Evolutionary conservation across 2,329 filamentous ascomycete species (phyloP).

Genomic region (Chalaropsis thielavioides): DNA sequence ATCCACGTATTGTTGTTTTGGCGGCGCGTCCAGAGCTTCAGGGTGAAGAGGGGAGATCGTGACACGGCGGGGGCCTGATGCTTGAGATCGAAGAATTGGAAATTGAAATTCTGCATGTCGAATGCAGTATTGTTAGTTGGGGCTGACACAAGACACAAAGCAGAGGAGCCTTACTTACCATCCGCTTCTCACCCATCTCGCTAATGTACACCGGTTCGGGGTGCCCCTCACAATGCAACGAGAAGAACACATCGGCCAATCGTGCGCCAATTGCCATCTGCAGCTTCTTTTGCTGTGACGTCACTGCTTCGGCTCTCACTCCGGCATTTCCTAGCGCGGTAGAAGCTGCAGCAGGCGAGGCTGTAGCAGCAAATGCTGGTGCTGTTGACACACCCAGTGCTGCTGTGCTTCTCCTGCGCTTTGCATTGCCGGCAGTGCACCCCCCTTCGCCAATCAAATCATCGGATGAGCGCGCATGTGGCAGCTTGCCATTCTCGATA

Average conservation of each 20-base stretch:
- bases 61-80: slow-evolving; percentile 48
- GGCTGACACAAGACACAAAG: not conserved
- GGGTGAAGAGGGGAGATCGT: slow-evolving; percentile 46
- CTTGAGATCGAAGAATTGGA: slow-evolving; percentile 67
- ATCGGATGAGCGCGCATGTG: slow-evolving; percentile 42
- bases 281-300: slow-evolving; percentile 52
- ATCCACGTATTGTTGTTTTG: slow-evolving; percentile 37
- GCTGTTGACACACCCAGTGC: not conserved
- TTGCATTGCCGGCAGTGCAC: slow-evolving; percentile 19
- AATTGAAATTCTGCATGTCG: slow-evolving; percentile 58
- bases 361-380: not conserved
- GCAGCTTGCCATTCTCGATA: slow-evolving; percentile 34
- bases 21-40: slow-evolving; percentile 61
- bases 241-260: slow-evolving; percentile 78
- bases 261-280: slow-evolving; percentile 59
- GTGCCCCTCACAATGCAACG: slow-evolving; percentile 49
- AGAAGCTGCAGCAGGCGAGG: not conserved
- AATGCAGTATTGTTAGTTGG: slow-evolving; percentile 9
- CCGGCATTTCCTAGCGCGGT: slow-evolving; percentile 28
- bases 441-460: slow-evolving; percentile 21
- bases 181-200: slow-evolving; percentile 63
- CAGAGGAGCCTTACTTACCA: slow-evolving; percentile 30
- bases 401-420: slow-evolving; percentile 53
- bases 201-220: slow-evolving; percentile 77
- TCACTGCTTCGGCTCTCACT: slow-evolving; percentile 27